These are phyloP conservation scores for Bothriochloa decipiens DNA, from an alignment of 176 grass and related monocot species.

Conservation along the genomic window DNA sequence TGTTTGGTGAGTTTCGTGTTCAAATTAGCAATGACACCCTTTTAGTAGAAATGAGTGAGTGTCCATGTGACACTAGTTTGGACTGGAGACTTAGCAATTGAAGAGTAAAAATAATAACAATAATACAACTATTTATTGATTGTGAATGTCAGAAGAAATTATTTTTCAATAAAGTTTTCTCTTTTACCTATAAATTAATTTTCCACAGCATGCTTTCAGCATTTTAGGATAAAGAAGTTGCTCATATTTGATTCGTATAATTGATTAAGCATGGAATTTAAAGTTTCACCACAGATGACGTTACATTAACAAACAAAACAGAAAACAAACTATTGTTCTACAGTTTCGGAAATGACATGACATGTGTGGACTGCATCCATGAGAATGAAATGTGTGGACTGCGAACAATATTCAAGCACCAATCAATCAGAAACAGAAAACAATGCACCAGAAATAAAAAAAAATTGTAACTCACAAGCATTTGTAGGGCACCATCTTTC, in stretches of 20 bases:
- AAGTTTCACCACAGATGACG: conserved; percentile 11
- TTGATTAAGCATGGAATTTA: conserved; percentile 26
- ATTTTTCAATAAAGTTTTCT: neutral
- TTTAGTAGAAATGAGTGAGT: neutral
- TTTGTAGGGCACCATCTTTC: conserved; percentile 84
- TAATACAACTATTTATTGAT: conserved; percentile 8
- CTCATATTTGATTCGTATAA: neutral
- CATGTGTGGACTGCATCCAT: neutral
- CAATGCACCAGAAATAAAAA: neutral
- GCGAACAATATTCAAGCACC: conserved; percentile 16
- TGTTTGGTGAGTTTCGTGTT: neutral
- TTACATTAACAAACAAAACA: conserved; percentile 28
- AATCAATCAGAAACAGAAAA: conserved; percentile 27
- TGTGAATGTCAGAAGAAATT: neutral
- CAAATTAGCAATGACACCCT: conserved; percentile 4
- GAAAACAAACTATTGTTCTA: conserved; percentile 16
- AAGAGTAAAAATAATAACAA: neutral
- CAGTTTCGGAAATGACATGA: neutral
- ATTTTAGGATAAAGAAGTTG: conserved; percentile 6
- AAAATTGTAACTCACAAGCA: conserved; percentile 78
- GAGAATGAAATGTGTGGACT: conserved; percentile 18
- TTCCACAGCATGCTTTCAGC: conserved; percentile 4
- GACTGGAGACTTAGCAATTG: neutral
- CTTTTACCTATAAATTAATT: neutral
- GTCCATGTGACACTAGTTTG: conserved; percentile 10